Base-by-base conservation (phyloP, 192 early-diverging fungal species). In the Gaertneriomyces semiglobifer region DNA sequence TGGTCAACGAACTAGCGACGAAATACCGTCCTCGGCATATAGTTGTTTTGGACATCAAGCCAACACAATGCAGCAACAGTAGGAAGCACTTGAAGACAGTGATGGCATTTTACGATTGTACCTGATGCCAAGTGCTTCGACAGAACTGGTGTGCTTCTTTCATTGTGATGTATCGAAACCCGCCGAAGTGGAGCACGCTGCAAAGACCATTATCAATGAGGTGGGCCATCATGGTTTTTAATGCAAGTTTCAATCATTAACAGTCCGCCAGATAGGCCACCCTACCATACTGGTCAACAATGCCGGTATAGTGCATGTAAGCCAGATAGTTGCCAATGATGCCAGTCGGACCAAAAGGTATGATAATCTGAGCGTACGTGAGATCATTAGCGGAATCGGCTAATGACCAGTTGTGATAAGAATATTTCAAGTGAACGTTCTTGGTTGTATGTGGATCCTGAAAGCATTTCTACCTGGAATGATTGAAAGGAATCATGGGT, bases 221-320 rank as follows among this genome's bases (percentile, higher is more conserved):
- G 25, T 33, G 25, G 25, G 25, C 25, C 2, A 33, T 33, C 25
- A 33, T 2, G 25, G 25, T 33, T 33, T 33, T 33, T 33, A 2
- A 33, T n/a, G 25, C 25, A 33, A 2, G 25, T 33, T 0, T 33
- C 25, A 1, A 33, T 2, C 25, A 33, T 33, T 33, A 33, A 33
- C 25, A 25, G 3, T 14, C 55, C 16, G 4, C 20, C 74, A 88
- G 70, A 66, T 86, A 2, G 92, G 89, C 11, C 71, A 86, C 54
- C 88, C 90, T 11, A 94, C 90, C 5, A 85, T 92, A 62, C 59
- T 94, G 3, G 69, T 94, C 47, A 92, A 92, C 73, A 92, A 92
- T 71, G 92, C 90, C 14, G 92, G 88, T 4, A 86, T 91, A 56
- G 83, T 91, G 19, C 65, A 33, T 33, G 86, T 85, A 69, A 70